Percentiles rank a stretch among this genome's conserved stretches.
Conservation (phyloP, 2,329 filamentous ascomycete genomes). For the Cytospora piceicola region DNA sequence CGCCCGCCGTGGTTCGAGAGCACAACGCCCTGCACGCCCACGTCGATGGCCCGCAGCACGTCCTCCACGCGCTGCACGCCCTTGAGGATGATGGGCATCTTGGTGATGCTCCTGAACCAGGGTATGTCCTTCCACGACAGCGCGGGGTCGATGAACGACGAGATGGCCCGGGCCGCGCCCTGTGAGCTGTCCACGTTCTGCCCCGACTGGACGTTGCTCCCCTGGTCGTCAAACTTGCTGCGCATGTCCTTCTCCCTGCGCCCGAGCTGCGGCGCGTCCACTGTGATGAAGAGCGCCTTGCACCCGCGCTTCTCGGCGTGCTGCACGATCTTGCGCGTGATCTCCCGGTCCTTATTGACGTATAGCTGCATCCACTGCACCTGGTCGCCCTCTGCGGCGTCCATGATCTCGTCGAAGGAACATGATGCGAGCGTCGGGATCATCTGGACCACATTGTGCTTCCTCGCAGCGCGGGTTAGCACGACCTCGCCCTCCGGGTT, state of each 20-base stretch:
- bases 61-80: conserved; percentile 96
- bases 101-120: conserved; percentile 89
- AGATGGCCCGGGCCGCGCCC: conserved; percentile 92
- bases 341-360: conserved; percentile 91
- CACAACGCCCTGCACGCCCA: conserved; percentile 85
- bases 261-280: conserved; percentile 94
- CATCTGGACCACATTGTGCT: conserved; percentile 95
- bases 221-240: conserved; percentile 82
- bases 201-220: conserved; percentile 80
- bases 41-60: conserved; percentile 82
- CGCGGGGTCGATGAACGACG: conserved; percentile 93
- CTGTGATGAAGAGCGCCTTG: conserved; percentile 96
- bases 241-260: conserved; percentile 98
- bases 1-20: conserved; percentile 95
- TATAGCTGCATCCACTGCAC: conserved; percentile 97
- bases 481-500: conserved; percentile 93
- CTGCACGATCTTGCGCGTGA: conserved; percentile 87
- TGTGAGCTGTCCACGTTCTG: conserved; percentile 81
- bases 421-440: conserved; percentile 96
- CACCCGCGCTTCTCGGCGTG: conserved; percentile 92
- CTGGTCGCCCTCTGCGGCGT: conserved; percentile 78
- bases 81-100: conserved; percentile 95
- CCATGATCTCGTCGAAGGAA: conserved; percentile 95
- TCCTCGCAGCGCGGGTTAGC: conserved; percentile 79
- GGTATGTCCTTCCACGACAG: conserved; percentile 92